Evolutionary conservation across 2,329 filamentous ascomycete genomes (phyloP), one percentile per base, ranked within the genome.

Genomic region (Aspergillus tamarii): DNA sequence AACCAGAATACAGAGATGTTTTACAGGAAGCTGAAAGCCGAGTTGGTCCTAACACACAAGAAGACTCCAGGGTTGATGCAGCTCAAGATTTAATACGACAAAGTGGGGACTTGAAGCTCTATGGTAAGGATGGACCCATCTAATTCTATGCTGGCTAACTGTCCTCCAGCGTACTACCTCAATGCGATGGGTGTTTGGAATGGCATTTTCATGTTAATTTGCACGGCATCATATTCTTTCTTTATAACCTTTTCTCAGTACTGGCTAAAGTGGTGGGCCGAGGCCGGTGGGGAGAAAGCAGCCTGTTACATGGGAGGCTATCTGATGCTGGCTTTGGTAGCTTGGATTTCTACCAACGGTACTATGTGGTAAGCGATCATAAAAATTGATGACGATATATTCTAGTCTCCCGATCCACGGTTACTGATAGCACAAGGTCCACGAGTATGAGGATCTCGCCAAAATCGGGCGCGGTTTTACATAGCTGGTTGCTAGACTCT

Each of bases 231-330:
- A 30, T 64, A 62, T 45, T 61, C 59, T 2, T 53, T 56, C 26
- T 36, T 54, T 16, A 41, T 62, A 5, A 62, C 60, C 2, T 59
- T 59, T 41, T 58, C 57, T 5, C 34, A 60, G 19, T 57, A 53
- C 28, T 54, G 52, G 30, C 21, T 54, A 16, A 36, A 36, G 34
- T 53, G 50, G 50, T 53, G 28, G 50, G 26, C 50, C 16, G 28
- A 53, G 16, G 50, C 28, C 16, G 6, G 26, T 11, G 10, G 7
- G 1, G 11, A 34, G 10, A 12, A 11, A 4, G 14, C 50, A 3
- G 9, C 19, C 2, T 53, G 12, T 26, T 53, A 32, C 28, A 53
- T 53, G 30, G 30, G 9, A 0, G 50, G 50, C 9, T 53, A 53
- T 9, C 34, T 34, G 19, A 3, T 34, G 5, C 14, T 53, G 11